Base-by-base conservation (phyloP, 2,329 filamentous ascomycete species). In the Rhynchosporium secalis region DNA sequence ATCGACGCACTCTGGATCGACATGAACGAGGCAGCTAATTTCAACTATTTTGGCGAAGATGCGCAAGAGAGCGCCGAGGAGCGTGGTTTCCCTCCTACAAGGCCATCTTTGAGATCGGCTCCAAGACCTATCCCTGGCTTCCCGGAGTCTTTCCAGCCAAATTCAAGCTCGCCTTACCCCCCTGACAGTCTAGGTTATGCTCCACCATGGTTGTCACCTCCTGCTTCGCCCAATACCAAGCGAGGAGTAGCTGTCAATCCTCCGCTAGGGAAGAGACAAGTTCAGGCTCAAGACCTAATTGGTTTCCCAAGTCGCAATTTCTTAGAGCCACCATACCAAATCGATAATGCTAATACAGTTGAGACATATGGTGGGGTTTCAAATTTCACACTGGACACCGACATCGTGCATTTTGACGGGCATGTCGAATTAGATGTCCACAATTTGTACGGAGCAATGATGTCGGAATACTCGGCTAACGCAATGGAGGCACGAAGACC, bases 1-100 rank as follows among this genome's bases (percentile, higher is more conserved):
- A 88, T 94, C 55, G 90, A 94, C 65, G 90, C 83, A 1, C 78
- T 94, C 1, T 93, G 89, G 87, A 90, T 91, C 67, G 89, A 91
- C 68, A 85, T 89, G 83, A 86, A 86, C 62, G 83, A 86, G 70
- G 79, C 78, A 3, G 75, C 79, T 3, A 81, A 80, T 66, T 79
- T 83, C 71, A 75, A 77, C 47, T 85, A 81, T 65, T 82, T 83
- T n/a, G 86, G 83, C 70, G 74, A 77, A 29, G 72, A 85, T 66
- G 68, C 66, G 71, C 71, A 66, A 28, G 69, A 63, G 76, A 64
- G 77, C 75, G 70, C 74, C 2, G 74, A 78, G 41, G 76, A 52
- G 3, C 31, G 48, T 9, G 48, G 77, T 1, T 82, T 79, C 62
- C 86, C 90, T 20, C 89, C 89, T 0, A 74, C 76, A 1, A 82